These are phyloP conservation scores for Desmodesmus armatus DNA, from an alignment of 139 green algal genomes.

Conservation along the genomic window DNA sequence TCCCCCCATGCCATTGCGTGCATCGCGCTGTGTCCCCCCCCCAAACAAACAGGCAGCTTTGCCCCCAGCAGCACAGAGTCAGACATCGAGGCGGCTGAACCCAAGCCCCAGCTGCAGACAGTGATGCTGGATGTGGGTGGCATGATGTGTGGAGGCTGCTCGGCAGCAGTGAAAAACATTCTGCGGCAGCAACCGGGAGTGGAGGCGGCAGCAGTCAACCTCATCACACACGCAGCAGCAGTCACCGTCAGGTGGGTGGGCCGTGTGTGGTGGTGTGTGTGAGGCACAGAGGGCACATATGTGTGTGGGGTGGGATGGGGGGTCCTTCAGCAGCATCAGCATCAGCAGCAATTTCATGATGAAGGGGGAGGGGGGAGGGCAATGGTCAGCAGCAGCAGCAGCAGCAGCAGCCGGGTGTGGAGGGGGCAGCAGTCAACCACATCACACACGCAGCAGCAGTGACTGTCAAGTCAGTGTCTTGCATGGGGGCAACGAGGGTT, in stretches of 20 bases:
- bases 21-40: no score
- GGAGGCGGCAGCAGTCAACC: slow-evolving; percentile 74
- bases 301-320: neutral
- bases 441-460: slow-evolving; percentile 81
- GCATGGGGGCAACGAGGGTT: neutral
- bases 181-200: slow-evolving; percentile 74
- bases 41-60: neutral
- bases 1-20: no score
- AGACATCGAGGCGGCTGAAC: neutral
- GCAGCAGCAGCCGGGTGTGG: slow-evolving; percentile 60
- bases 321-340: neutral
- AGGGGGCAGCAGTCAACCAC: slow-evolving; percentile 79
- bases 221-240: slow-evolving; percentile 81
- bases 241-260: slow-evolving; percentile 58
- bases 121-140: slow-evolving; percentile 72
- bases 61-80: no score
- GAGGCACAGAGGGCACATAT: neutral
- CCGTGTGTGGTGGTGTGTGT: neutral
- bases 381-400: neutral
- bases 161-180: slow-evolving; percentile 81
- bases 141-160: slow-evolving; percentile 94
- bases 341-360: neutral
- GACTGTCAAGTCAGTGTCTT: slow-evolving; percentile 45
- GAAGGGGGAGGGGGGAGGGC: neutral
- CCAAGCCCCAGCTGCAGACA: slow-evolving; percentile 15